These are phyloP conservation scores for Zymoseptoria passerinii DNA, from an alignment of 2,329 filamentous ascomycete genomes.

Conservation along the genomic window DNA sequence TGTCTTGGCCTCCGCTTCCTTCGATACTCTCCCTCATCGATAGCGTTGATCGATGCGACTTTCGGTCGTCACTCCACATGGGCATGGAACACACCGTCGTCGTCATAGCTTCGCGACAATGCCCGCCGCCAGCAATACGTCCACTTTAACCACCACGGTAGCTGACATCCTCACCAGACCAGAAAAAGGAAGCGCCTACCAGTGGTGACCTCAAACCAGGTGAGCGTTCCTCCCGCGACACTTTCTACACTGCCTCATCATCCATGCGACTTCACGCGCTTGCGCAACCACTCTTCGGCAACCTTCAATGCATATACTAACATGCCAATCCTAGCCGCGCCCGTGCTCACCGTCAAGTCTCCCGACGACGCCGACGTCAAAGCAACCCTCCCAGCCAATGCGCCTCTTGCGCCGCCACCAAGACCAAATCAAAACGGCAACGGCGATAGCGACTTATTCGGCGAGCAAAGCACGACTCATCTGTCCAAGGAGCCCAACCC, in stretches of 20 bases:
- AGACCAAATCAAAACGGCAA: slow-evolving; percentile 35
- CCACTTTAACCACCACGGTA: background rate
- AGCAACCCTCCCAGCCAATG: slow-evolving; percentile 33
- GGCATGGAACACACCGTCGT: background rate
- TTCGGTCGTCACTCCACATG: too few species aligned
- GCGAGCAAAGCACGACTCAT: slow-evolving; percentile 34
- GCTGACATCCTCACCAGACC: background rate
- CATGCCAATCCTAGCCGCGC: background rate
- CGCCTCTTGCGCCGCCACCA: slow-evolving; percentile 46
- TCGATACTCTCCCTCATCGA: background rate
- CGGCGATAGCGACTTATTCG: slow-evolving; percentile 43
- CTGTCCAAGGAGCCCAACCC: slow-evolving; percentile 84
- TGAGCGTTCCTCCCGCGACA: slow-evolving; percentile 2
- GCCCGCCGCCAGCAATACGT: background rate
- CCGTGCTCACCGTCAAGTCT: slow-evolving; percentile 29
- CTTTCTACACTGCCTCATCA: background rate
- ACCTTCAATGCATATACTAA: background rate
- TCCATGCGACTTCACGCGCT: background rate
- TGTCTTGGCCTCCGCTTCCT: background rate
- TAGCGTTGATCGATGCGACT: background rate
- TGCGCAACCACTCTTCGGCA: slow-evolving; percentile 1
- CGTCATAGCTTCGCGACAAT: background rate
- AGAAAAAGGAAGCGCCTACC: slow-evolving; percentile 12
- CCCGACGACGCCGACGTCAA: slow-evolving; percentile 23
- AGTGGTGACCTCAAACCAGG: slow-evolving; percentile 13